Evolutionary conservation across 805 yeast genomes (phyloP), one percentile per base, ranked within the genome.

Genomic region (Candida incommunis): DNA sequence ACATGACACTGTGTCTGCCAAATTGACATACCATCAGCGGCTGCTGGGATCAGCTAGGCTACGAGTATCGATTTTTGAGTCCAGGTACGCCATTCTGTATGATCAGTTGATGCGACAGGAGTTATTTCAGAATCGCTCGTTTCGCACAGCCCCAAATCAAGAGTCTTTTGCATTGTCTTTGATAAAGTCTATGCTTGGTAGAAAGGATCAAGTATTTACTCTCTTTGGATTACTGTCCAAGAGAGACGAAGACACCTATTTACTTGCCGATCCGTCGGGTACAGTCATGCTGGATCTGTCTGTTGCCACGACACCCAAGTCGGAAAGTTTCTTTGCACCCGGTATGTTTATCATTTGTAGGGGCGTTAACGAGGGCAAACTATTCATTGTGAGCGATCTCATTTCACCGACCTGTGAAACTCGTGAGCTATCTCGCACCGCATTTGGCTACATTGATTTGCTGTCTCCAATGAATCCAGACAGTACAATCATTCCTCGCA

Each of bases 341-440:
- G 97, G 98, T 1, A 78, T 81, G 67, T 77, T 81, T 53, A 75
- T 85, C 0, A 63, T 90, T 2, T 80, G 82, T 44, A 94, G 86
- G 56, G 99, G 99, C 16, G 76, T 84, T 16, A 85, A 86, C 57
- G 76, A 79, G 2, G 59, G 58, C 11, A 55, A 55, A 37, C 69
- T 72, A 42, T 87, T 92, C 57, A 77, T 80, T 51, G 94, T 82
- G 1, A 71, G 82, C 23, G 72, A 81, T 3, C 70, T 92, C 43
- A 81, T 82, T 2, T 95, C 86, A 48, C 97, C 98, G 2, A 87
- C 92, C 0, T 80, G 86, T 2, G 99, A 92, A 58, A 68, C 74
- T 50, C 69, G 96, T 47, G 78, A 71, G 5, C 61, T 57, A 0
- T 70, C 94, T 1, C 56, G 78, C 46, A 88, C 82, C 22, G 79